Evolutionary conservation across 306 rosid genomes (phyloP), one percentile per base, ranked within the genome.

Genomic region (Fragaria ananassa): DNA sequence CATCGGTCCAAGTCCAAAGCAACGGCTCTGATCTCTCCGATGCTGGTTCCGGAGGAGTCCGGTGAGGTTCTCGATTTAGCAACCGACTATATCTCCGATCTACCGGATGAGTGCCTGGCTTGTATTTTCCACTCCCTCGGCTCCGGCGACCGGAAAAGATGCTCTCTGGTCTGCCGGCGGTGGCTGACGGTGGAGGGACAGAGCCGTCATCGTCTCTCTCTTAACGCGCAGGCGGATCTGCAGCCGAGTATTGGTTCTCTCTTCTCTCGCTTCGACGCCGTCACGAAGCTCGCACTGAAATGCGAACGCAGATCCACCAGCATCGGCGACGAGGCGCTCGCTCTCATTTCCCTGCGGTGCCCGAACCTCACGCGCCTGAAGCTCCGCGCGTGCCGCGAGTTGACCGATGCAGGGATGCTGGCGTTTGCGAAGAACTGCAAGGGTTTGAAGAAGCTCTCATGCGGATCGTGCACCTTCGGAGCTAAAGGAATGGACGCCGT

Each of bases 401-500:
- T 92, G 12, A 96, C 97, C 4, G 98, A 96, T 51, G 73, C 84
- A 0, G 99, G 99, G 21, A 87, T 96, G 93, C 89, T 84, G 54
- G 83, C 78, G 5, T 93, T 96, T 23, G 93, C 97, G 0, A 88
- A 85, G 81, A 96, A 96, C 65, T 96, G 99, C 84, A 88, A 81
- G 81, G 88, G 89, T 45, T 85, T 96, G 94, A 96, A 89, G 86
- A 96, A 96, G 83, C 93, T 96, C 25, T 96, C 99, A 8, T 96
- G 99, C 62, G 99, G 96, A 80, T 96, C 96, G 8, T 96, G 99
- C 84, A 83, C 84, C 0, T 96, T 96, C 70, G 98, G 99, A 70
- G 84, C 99, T 25, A 91, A 81, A 71, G 99, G 94, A 4, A 89
- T 92, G 98, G 92, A 92, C 89, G 98, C 99, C 0, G 88, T 96